Evolutionary conservation across 352 stramenopile genomes (phyloP), one percentile per base, ranked within the genome.

Genomic region (Thalassiosira mediterranea): DNA sequence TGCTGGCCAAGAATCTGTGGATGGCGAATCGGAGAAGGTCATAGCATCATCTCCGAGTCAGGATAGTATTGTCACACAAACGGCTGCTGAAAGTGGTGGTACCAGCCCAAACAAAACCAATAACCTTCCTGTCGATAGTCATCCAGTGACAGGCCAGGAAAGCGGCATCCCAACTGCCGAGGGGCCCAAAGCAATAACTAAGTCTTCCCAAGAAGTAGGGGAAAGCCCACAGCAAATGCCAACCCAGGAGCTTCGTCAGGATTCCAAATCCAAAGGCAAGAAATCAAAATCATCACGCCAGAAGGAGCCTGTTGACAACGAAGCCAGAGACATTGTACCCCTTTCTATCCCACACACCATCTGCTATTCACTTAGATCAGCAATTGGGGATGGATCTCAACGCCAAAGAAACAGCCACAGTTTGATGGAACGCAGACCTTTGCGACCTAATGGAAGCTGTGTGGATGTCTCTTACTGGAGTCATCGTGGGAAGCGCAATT

Each of bases 391-490:
- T 80, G 87, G 87, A 0, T 85, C 76, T 11, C 70, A 69, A 34
- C 60, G 72, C 29, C 82, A 91, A 73, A 64, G 72, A 5, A 77
- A 77, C 44, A 78, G 61, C 28, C 75, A 84, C n/a, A 77, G 37
- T 25, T 71, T 83, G 2, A 93, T 93, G 83, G 79, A 90, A 40
- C 65, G 76, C 23, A 59, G 83, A 47, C 56, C 83, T 21, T 68
- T 91, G 13, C 61, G 79, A 7, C 85, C 86, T 1, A 93, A 93
- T 60, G 73, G 79, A 42, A 67, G 76, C 32, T 62, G 85, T 44
- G 47, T 93, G 13, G 88, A 91, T 68, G 60, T 81, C 32, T 89
- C 78, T 38, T 85, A 92, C 66, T 93, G 88, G 88, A 89, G 78
- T 65, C 86, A 92, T 74, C 69, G 76, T 52, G 86, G 86, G 21